Conservation (phyloP, 129 eudicot species). For the Artemisia tridentata region DNA sequence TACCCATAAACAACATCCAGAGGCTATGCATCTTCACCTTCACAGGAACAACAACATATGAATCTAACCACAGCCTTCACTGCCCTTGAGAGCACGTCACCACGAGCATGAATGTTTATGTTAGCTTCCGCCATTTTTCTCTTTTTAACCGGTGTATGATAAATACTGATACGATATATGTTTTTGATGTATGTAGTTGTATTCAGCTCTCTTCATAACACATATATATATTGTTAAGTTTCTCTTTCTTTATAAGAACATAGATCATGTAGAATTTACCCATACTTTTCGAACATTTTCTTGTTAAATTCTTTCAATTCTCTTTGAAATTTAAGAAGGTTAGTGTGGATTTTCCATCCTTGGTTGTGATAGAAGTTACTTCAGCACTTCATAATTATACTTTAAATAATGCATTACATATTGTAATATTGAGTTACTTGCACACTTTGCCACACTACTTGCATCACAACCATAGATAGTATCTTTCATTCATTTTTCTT, state of each 20-base stretch:
- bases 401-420: neutral
- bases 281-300: neutral
- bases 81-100: neutral
- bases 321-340: neutral
- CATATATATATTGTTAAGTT: no score
- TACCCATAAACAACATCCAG: neutral
- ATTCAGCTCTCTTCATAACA: no score
- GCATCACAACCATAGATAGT: neutral
- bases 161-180: no score
- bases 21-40: neutral
- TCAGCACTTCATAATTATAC: neutral
- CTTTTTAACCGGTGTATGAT: no score
- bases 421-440: neutral
- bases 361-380: neutral
- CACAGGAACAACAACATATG: neutral
- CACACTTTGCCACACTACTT: neutral
- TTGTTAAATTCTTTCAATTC: neutral
- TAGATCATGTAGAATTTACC: neutral
- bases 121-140: neutral
- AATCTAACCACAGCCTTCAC: constrained; percentile 1
- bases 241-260: no score
- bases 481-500: neutral
- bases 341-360: no score
- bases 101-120: neutral
- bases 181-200: no score